A percentile compares a stretch with the other conserved stretches of the same genome.
Evolutionary conservation across 306 rosid species (phyloP).

Genomic region (Comarum palustre): DNA sequence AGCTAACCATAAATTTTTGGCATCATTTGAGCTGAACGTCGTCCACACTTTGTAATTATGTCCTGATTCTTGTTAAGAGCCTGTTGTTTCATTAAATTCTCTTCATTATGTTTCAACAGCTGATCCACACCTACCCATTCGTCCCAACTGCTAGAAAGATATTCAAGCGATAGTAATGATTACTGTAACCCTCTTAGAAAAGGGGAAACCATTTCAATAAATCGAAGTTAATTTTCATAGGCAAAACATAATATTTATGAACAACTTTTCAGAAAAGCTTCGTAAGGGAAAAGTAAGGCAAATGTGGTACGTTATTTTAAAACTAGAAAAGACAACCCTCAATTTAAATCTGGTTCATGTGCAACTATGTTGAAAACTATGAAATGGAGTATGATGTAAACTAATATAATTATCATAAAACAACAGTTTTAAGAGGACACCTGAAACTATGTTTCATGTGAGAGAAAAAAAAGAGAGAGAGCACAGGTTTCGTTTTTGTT

Average conservation of each 20-base stretch:
- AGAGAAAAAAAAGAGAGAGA: no score
- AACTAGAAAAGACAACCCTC: not conserved
- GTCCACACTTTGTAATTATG: conserved; percentile 55
- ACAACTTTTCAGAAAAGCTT: not conserved
- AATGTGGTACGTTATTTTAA: not conserved
- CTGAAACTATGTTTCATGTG: not conserved
- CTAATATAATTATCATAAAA: not conserved
- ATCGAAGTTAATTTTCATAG: not conserved
- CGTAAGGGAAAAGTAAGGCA: not conserved
- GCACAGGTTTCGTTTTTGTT: no score
- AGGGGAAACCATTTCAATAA: conserved; percentile 24
- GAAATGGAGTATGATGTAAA: not conserved
- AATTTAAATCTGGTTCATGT: not conserved
- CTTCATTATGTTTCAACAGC: conserved; percentile 66
- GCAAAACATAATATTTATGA: not conserved
- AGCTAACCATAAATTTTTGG: conserved; percentile 60
- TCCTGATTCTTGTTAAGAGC: conserved; percentile 58
- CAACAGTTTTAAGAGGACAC: not conserved
- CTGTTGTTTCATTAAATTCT: conserved; percentile 56
- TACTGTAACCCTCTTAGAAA: conserved; percentile 41
- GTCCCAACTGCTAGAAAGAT: conserved; percentile 92
- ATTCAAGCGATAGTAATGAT: conserved; percentile 51
- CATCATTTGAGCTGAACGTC: conserved; percentile 52
- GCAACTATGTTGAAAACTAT: not conserved
- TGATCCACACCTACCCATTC: conserved; percentile 80